Percentiles rank a stretch among this genome's conserved stretches.
Conservation (phyloP, 31 red algal species). For the Asparagopsis taxiformis region DNA sequence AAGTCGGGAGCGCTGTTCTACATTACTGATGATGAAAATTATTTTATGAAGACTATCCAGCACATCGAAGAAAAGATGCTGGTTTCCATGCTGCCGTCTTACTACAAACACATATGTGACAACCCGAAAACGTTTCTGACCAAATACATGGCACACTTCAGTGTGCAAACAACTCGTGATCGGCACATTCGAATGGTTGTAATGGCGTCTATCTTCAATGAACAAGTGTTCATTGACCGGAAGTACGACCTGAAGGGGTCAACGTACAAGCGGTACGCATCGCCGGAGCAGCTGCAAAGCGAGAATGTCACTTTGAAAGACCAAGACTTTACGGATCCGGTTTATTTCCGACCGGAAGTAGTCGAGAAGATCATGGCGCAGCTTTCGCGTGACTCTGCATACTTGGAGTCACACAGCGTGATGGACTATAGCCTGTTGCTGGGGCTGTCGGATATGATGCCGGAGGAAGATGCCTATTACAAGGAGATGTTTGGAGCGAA, state of each 20-base stretch:
- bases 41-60: conserved; percentile 90
- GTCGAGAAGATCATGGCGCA: conserved; percentile 59
- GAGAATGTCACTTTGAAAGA: conserved; percentile 87
- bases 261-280: conserved; percentile 70
- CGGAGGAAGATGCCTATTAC: conserved; percentile 56
- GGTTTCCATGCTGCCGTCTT: conserved; percentile 70
- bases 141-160: conserved; percentile 83
- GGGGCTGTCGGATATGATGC: conserved; percentile 73
- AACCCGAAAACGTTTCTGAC: conserved; percentile 83
- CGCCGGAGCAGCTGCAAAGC: conserved; percentile 44
- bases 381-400: conserved; percentile 76
- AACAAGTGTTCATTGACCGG: conserved; percentile 64
- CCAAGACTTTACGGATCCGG: conserved; percentile 62
- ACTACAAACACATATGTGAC: conserved; percentile 80
- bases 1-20: conserved; percentile 91
- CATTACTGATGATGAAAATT: conserved; percentile 89
- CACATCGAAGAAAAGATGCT: conserved; percentile 61
- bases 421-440: conserved; percentile 96
- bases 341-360: conserved; percentile 78
- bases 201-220: conserved; percentile 86
- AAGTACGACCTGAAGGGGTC: conserved; percentile 96
- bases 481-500: conserved; percentile 42
- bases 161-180: conserved; percentile 48
- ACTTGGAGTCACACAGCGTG: conserved; percentile 76
- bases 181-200: conserved; percentile 96